A percentile compares a stretch with the other conserved stretches of the same genome.
phyloP scores from a whole-genome alignment of 2,329 filamentous ascomycete species.

The Fusarium nurragi region DNA sequence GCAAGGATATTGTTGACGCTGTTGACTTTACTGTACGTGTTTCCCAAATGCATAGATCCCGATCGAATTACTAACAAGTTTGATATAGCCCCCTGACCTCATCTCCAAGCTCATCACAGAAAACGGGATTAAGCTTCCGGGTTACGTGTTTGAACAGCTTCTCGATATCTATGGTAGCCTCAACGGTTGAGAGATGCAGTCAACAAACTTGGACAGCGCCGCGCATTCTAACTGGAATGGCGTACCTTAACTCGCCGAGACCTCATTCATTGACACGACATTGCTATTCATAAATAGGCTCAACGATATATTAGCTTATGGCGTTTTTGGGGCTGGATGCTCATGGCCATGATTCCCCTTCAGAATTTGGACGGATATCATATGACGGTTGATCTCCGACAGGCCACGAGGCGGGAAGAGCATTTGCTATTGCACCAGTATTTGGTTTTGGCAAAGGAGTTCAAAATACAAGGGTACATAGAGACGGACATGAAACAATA shows the following conservation, averaged over 20 bases:
- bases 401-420: constrained; percentile 5
- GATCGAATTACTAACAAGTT: neutral
- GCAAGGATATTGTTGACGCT: constrained; percentile 60
- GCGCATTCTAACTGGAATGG: constrained; percentile 5
- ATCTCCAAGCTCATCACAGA: constrained; percentile 81
- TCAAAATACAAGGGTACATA: constrained; percentile 29
- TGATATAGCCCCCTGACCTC: constrained; percentile 68
- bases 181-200: constrained; percentile 45
- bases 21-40: constrained; percentile 78
- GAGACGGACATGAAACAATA: constrained; percentile 18
- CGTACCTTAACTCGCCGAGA: neutral
- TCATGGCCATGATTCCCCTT: neutral
- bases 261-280: neutral
- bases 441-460: constrained; percentile 33
- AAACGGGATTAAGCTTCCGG: constrained; percentile 75
- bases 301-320: constrained; percentile 3
- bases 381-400: neutral
- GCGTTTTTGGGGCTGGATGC: constrained; percentile 2
- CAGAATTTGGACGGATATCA: constrained; percentile 3
- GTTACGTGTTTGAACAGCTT: constrained; percentile 75
- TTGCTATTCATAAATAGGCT: neutral
- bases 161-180: constrained; percentile 68
- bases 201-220: constrained; percentile 11
- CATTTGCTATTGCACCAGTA: constrained; percentile 1
- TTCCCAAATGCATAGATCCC: neutral